A percentile compares a stretch with the other conserved stretches of the same genome.
Evolutionary conservation across 2,329 filamentous ascomycete genomes (phyloP).

Genomic region (Leptographium lundbergii): DNA sequence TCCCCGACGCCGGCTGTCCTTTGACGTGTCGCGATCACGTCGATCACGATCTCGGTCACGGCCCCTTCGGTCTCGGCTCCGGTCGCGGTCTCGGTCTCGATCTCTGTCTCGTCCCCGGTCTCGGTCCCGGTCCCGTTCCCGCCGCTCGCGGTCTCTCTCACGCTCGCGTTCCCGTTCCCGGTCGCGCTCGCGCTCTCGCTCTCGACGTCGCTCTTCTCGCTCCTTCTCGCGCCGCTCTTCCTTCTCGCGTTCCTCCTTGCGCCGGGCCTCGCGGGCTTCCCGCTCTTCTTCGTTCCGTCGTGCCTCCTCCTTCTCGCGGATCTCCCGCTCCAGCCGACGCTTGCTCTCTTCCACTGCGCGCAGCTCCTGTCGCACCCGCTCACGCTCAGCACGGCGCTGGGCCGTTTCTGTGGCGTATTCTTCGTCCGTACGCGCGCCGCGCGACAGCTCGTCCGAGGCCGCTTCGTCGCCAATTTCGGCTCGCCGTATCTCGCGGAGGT

Average conservation of each 20-base stretch:
- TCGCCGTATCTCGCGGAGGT: conserved; percentile 55
- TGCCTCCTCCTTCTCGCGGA: conserved; percentile 32
- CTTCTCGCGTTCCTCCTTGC: conserved; percentile 23
- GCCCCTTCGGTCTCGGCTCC: conserved; percentile 15
- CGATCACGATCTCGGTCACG: conserved; percentile 11
- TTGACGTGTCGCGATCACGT: conserved; percentile 15
- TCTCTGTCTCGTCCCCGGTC: conserved; percentile 21
- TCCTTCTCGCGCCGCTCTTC: conserved; percentile 28
- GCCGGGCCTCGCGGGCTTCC: conserved; percentile 19
- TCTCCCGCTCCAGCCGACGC: conserved; percentile 42
- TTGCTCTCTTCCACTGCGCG: conserved; percentile 49
- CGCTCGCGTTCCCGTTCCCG: conserved; percentile 24
- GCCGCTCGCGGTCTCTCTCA: conserved; percentile 15
- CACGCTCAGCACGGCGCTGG: conserved; percentile 45
- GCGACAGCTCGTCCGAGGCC: conserved; percentile 49
- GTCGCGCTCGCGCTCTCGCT: conserved; percentile 27
- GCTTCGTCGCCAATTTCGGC: conserved; percentile 57
- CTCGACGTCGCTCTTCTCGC: conserved; percentile 22
- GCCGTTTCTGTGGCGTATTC: conserved; percentile 59
- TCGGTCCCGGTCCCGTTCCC: conserved; percentile 16
- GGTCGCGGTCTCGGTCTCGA: conserved; percentile 16
- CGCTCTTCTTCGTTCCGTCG: conserved; percentile 22
- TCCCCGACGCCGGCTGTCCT: not conserved
- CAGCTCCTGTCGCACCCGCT: conserved; percentile 47
- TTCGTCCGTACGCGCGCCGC: conserved; percentile 60